Evolutionary conservation across 2,329 filamentous ascomycete genomes (phyloP), one percentile per base, ranked within the genome.

Genomic region (Nannizziopsis barbatae): DNA sequence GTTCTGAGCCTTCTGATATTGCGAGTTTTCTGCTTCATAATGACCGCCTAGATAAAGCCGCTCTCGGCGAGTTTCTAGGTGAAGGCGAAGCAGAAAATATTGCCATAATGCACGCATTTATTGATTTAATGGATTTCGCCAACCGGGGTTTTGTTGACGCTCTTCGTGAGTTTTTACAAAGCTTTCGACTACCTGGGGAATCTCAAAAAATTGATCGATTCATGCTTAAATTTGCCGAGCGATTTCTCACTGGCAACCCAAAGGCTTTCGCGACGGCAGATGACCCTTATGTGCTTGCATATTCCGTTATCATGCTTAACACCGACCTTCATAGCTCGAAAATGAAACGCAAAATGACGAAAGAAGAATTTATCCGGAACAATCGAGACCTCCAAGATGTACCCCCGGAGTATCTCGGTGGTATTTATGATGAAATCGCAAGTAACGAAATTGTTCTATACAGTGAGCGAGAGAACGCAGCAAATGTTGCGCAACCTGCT

Each of bases 141-240:
- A 89, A 89, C 65, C 86, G 83, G 48, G 82, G 89, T 2, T 98
- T 98, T 58, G 90, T 95, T 5, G 90, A 95, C 65, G 84, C 92
- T 11, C 71, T 98, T 20, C 81, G 92, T 33, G 82, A 87, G 50
- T 98, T 98, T 60, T 71, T 98, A 10, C 92, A 98, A 64, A 85
- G 87, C 22, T 98, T 98, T 72, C 84, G 92, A 53, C 72, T 98
- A 11, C 92, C 92, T 0, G 92, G 92, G 52, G 92, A 98, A 67
- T 89, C 89, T 0, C 92, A 98, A 63, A 98, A 98, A 71, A 98
- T 98, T 56, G 92, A 98, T 79, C 86, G 92, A 42, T 94, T 96
- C 68, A 96, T 98, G 92, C 72, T 98, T 56, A 98, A 98, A 65
- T 98, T 96, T 68, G 92, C 92, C 8, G 90, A 96, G 65, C 82